Base-by-base conservation (phyloP, 176 grass and related monocot species). In the Oropetium thomaeum region DNA sequence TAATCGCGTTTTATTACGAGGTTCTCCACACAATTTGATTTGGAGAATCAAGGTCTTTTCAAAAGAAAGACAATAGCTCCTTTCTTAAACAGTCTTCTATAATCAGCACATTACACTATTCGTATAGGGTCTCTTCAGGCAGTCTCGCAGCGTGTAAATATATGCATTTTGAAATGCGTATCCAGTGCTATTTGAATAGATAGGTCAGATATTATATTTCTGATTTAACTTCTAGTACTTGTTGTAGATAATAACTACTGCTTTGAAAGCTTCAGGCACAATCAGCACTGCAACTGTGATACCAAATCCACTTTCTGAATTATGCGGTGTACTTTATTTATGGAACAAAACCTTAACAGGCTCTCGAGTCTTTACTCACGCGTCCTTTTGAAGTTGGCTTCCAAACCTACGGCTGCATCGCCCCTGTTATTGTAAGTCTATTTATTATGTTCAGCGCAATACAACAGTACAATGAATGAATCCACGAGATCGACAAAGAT, bases 281-380 rank as follows among this genome's bases (percentile, higher is more conserved):
- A 70, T 39, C 58, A 77, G 63, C 38, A 49, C 1, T 39, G 22
- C 44, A 66, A 65, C 72, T 65, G 59, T 77, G 72, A 40, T 32
- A 82, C 73, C 74, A 78, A 72, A 48, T 53, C 23, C 74, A 67
- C 40, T 67, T 73, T 43, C 25, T 42, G 39, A 82, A 39, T 32
- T 65, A 82, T 73, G 51, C 14, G 49, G 19, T 60, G 73, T 78
- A 30, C 67, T 53, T 27, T 15, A n/a, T 53, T 27, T 15, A n/a
- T 41, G 32, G 13, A 52, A 73, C 54, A 25, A 38, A 62, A 40
- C 19, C 13, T 52, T 19, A 80, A 10, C 2, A 8, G 62, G 31
- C 7, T 61, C 61, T 67, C 48, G n/a, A n/a, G n/a, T n/a, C n/a
- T n/a, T n/a, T n/a, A n/a, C n/a, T n/a, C n/a, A n/a, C n/a, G n/a